These are phyloP conservation scores for Tetradesmus obliquus DNA, from an alignment of 139 green algal species.

Conservation along the genomic window DNA sequence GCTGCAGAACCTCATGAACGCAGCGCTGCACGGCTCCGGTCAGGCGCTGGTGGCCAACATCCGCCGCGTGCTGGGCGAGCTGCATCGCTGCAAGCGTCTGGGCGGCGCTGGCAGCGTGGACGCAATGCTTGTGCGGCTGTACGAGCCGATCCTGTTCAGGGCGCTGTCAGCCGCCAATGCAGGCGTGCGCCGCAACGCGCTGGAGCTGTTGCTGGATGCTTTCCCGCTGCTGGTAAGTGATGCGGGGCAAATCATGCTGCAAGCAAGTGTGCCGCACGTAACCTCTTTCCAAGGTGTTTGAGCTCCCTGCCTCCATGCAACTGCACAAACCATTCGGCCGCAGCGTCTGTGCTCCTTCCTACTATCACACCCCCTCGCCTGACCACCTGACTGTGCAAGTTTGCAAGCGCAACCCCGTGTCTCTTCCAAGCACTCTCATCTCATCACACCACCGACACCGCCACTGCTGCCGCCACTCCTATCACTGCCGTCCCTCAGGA, in stretches of 20 bases:
- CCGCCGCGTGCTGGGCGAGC: slow-evolving; percentile 33
- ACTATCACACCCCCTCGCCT: not conserved
- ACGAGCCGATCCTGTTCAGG: slow-evolving; percentile 85
- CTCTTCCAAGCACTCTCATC: no score
- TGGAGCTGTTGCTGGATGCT: slow-evolving; percentile 77
- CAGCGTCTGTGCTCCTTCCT: not conserved
- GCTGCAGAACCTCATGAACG: slow-evolving; percentile 74
- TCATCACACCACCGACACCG: not conserved
- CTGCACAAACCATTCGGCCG: no score
- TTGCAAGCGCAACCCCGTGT: no score
- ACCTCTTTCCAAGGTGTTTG: no score
- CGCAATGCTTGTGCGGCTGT: slow-evolving; percentile 81
- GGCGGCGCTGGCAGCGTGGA: slow-evolving; percentile 61
- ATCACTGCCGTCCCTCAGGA: slow-evolving; percentile 51
- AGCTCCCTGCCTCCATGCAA: no score
- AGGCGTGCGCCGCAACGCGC: slow-evolving; percentile 78
- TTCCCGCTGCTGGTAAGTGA: slow-evolving; percentile 81
- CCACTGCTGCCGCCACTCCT: not conserved
- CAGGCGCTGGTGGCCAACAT: slow-evolving; percentile 69
- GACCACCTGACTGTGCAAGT: not conserved
- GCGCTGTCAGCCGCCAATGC: slow-evolving; percentile 78
- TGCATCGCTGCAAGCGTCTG: slow-evolving; percentile 41
- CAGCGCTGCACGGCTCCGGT: slow-evolving; percentile 69
- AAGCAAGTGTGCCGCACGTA: not conserved
- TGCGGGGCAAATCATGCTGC: not conserved